Conservation (phyloP, 805 yeast species). For the Monosporozyma yasuniensis region DNA sequence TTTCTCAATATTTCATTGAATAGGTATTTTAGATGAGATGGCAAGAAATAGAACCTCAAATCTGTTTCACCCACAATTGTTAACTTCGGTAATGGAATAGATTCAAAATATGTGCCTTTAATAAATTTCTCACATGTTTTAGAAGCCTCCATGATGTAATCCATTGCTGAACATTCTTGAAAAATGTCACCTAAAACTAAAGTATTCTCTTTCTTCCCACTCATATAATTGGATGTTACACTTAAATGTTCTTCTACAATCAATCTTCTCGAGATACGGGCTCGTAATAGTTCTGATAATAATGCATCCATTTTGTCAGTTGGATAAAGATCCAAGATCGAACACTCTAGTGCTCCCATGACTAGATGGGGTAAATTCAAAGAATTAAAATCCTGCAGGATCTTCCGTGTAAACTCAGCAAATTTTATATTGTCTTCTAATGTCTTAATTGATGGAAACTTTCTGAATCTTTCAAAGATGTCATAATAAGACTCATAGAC, state of each 20-base stretch:
- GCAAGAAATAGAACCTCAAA: conserved; percentile 69
- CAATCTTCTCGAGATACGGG: conserved; percentile 82
- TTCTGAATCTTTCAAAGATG: conserved; percentile 79
- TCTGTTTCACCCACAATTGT: conserved; percentile 65
- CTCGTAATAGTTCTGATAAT: conserved; percentile 68
- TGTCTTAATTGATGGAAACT: conserved; percentile 55
- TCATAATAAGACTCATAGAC: conserved; percentile 85
- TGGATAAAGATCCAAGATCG: conserved; percentile 49
- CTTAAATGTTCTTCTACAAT: conserved; percentile 88
- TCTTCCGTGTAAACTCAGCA: conserved; percentile 50
- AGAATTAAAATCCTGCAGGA: conserved; percentile 69
- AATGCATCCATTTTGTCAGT: conserved; percentile 58
- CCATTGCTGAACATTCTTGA: conserved; percentile 64
- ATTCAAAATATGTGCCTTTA: conserved; percentile 42
- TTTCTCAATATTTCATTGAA: conserved; percentile 84
- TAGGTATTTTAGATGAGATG: conserved; percentile 77
- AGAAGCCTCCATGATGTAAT: conserved; percentile 52
- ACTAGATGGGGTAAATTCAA: conserved; percentile 78
- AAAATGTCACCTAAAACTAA: conserved; percentile 73
- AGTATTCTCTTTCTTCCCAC: conserved; percentile 34
- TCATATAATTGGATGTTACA: conserved; percentile 54
- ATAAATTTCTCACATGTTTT: conserved; percentile 43
- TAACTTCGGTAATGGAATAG: conserved; percentile 59
- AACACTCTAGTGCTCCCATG: conserved; percentile 86
- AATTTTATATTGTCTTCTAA: conserved; percentile 70